A percentile compares a stretch with the other conserved stretches of the same genome.
These are phyloP conservation scores for Diaporthe sp. DNA, from an alignment of 2,329 filamentous ascomycete species.

Conservation along the genomic window DNA sequence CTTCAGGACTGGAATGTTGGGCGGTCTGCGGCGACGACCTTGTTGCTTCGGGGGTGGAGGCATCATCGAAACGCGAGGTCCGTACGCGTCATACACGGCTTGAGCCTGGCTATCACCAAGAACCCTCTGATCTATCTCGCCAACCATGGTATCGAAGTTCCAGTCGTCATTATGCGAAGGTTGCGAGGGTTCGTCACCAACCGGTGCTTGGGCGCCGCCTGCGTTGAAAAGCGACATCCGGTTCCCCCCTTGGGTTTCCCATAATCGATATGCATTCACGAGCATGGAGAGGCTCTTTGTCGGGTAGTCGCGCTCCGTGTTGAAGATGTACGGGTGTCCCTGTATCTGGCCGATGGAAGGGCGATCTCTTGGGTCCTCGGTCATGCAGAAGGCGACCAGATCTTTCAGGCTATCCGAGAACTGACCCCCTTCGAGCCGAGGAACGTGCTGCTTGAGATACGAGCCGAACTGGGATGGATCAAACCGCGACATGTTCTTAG, in stretches of 20 bases:
- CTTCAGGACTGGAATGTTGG: constrained; percentile 69
- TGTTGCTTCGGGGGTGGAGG: constrained; percentile 58
- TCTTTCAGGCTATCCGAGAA: constrained; percentile 79
- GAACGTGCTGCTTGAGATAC: constrained; percentile 72
- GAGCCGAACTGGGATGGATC: constrained; percentile 66
- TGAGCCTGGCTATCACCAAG: constrained; percentile 67
- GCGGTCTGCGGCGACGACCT: constrained; percentile 67
- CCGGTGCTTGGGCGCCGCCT: constrained; percentile 70
- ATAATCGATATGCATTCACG: constrained; percentile 79
- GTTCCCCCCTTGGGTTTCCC: constrained; percentile 81
- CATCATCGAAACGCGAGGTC: constrained; percentile 68
- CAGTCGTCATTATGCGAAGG: constrained; percentile 68
- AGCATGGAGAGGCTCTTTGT: constrained; percentile 74
- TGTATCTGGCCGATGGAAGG: constrained; percentile 79
- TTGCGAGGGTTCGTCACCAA: constrained; percentile 51
- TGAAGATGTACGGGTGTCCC: constrained; percentile 76
- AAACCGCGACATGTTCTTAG: constrained; percentile 61
- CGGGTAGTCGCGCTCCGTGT: constrained; percentile 74
- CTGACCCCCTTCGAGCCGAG: constrained; percentile 78
- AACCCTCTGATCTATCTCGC: constrained; percentile 70
- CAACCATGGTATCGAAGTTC: constrained; percentile 77
- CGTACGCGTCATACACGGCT: constrained; percentile 71
- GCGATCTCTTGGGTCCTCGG: constrained; percentile 76
- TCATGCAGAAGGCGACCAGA: constrained; percentile 80
- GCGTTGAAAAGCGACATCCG: constrained; percentile 74